Evolutionary conservation across 805 yeast genomes (phyloP), one percentile per base, ranked within the genome.

Genomic region (Candida jianshihensis): DNA sequence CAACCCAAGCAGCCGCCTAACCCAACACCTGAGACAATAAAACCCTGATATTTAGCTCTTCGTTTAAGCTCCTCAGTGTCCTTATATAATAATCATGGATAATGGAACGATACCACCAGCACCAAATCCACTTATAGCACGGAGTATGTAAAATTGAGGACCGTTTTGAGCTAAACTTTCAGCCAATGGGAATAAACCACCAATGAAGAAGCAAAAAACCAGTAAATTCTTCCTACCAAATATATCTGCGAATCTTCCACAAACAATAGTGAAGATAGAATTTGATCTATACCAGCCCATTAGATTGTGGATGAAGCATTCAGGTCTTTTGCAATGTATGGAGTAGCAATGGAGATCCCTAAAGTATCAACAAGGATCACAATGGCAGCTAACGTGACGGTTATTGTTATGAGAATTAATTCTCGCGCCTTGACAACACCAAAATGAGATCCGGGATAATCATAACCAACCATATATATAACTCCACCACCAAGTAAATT

Each of bases 201-300:
- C 53, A 3, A 71, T 55, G 1, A 49, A 41, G 24, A 73, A 48
- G 22, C 70, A 61, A 3, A 53, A 43, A 27, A 73, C 42, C 34
- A 75, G 48, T 8, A 72, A 61, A 31, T 47, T 45, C 40, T 73
- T 74, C 31, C 81, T 51, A 9, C 75, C 75, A 45, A 73, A 73
- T 12, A 75, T 73, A 48, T 75, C 81, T 4, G 75, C 63, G 13
- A 75, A 48, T 31, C 81, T 58, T 1, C 80, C 81, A 36, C 68
- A 66, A 14, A 73, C 49, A 5, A 73, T 70, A 51, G 70, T 77
- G 42, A 73, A 71, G 5, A 65, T 67, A 9, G 75, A 64, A 36
- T 68, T 71, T 7, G 76, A 72, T 36, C 64, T 0, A 81, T 71
- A 28, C 78, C 78, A 0, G 77, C 78, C 81, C 81, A 75, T 32